A percentile compares a stretch with the other conserved stretches of the same genome.
Evolutionary conservation across 345 rosid genomes (phyloP).

Genomic region (Erucastrum elatum): DNA sequence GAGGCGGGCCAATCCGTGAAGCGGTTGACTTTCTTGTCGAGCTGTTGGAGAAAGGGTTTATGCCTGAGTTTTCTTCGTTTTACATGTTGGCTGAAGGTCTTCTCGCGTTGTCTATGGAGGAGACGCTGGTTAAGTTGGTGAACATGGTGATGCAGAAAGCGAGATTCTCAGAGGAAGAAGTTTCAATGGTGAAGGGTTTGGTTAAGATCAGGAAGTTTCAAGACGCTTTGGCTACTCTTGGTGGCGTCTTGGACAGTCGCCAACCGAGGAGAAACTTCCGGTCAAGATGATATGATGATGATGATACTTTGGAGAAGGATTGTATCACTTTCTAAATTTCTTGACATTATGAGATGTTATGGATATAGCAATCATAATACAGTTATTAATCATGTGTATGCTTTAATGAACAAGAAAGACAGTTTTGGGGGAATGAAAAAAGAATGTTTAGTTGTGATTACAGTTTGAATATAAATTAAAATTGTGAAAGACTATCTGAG

Average conservation of each 20-base stretch:
- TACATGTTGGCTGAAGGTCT: slow-evolving; percentile 90
- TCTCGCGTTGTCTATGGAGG: slow-evolving; percentile 64
- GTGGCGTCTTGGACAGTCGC: slow-evolving; percentile 51
- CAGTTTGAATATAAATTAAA: slow-evolving; percentile 19
- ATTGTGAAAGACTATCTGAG: neutral
- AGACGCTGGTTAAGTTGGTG: slow-evolving; percentile 58
- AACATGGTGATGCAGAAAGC: slow-evolving; percentile 73
- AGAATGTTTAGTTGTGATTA: slow-evolving; percentile 14
- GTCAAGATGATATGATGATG: slow-evolving; percentile 34
- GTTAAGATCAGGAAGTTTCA: slow-evolving; percentile 68
- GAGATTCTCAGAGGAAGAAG: slow-evolving; percentile 54
- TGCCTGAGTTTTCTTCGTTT: slow-evolving; percentile 76
- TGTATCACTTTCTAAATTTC: neutral
- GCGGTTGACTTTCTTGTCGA: slow-evolving; percentile 74
- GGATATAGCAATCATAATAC: neutral
- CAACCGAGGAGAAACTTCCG: slow-evolving; percentile 45
- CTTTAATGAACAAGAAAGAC: neutral
- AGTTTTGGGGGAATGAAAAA: neutral
- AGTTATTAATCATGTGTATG: neutral
- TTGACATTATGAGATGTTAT: neutral
- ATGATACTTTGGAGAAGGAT: neutral
- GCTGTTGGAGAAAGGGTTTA: slow-evolving; percentile 66
- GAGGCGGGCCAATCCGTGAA: slow-evolving; percentile 81
- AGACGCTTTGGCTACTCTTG: slow-evolving; percentile 72
- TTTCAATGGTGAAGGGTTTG: slow-evolving; percentile 66